Percentiles rank a stretch among this genome's conserved stretches.
Evolutionary conservation across 176 grass and related monocot genomes (phyloP).

Genomic region (Avena atlantica): DNA sequence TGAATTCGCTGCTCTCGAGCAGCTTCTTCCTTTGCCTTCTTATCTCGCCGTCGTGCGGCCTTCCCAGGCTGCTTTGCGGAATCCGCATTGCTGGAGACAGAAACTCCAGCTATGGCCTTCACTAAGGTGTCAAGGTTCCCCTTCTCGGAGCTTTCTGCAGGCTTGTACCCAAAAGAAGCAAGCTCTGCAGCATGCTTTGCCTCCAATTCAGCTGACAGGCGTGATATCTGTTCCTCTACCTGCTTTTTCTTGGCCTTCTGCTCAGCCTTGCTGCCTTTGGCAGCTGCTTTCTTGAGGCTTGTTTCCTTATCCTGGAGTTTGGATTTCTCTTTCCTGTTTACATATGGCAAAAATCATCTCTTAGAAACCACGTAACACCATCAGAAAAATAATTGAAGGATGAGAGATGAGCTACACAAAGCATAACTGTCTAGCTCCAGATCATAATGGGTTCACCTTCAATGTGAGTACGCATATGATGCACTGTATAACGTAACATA

Average conservation of each 20-base stretch:
- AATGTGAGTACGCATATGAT: neutral
- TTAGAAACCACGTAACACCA: neutral
- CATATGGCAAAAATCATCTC: neutral
- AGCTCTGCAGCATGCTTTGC: constrained; percentile 74
- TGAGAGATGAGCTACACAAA: constrained; percentile 20
- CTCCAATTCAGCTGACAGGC: constrained; percentile 69
- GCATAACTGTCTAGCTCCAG: neutral
- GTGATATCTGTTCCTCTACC: constrained; percentile 82
- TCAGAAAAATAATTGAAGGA: constrained; percentile 9
- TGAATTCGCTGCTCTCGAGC: constrained; percentile 92
- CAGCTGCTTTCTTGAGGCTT: constrained; percentile 84
- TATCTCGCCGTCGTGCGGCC: constrained; percentile 62
- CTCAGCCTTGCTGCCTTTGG: constrained; percentile 97
- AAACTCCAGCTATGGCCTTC: constrained; percentile 88
- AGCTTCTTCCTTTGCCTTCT: constrained; percentile 91
- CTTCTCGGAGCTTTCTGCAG: constrained; percentile 52
- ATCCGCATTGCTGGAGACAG: constrained; percentile 53
- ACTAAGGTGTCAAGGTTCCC: constrained; percentile 77
- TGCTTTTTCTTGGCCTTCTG: constrained; percentile 99
- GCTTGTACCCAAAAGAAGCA: constrained; percentile 80
- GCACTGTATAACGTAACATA: neutral
- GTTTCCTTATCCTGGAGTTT: constrained; percentile 93
- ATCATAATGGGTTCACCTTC: neutral
- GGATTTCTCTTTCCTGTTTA: constrained; percentile 77
- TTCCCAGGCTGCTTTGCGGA: constrained; percentile 76